phyloP scores from a whole-genome alignment of 495 filamentous ascomycete genomes.

The Polyplosphaeria fusca region DNA sequence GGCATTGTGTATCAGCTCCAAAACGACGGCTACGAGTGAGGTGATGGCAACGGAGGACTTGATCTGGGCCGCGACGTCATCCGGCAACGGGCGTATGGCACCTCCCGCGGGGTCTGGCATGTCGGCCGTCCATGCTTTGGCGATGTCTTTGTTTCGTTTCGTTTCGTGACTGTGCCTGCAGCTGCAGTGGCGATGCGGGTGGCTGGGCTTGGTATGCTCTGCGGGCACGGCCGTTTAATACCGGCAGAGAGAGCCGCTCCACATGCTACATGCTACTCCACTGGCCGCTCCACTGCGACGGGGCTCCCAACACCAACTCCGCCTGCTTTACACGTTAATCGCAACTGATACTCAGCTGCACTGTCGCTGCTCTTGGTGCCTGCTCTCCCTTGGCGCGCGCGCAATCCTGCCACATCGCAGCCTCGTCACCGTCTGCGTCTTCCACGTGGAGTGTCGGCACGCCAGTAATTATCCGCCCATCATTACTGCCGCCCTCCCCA shows the following conservation, averaged over 20 bases:
- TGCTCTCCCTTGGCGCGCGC: neutral
- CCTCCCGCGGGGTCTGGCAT: neutral
- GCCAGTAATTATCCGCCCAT: slow-evolving; percentile 27
- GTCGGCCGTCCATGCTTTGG: neutral
- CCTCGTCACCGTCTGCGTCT: slow-evolving; percentile 30
- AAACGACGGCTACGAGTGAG: slow-evolving; percentile 67
- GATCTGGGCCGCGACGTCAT: slow-evolving; percentile 77
- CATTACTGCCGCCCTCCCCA: neutral
- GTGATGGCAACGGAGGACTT: slow-evolving; percentile 79
- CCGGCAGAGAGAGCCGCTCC: neutral
- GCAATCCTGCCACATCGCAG: slow-evolving; percentile 14
- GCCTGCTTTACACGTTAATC: neutral
- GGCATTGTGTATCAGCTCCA: slow-evolving; percentile 78
- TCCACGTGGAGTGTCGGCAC: slow-evolving; percentile 28
- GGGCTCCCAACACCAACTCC: neutral
- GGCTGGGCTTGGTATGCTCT: neutral
- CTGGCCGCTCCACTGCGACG: neutral
- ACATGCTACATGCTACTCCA: neutral
- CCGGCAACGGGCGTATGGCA: slow-evolving; percentile 65
- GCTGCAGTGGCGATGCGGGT: neutral
- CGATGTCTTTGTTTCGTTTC: neutral
- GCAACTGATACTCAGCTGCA: too few relatives aligned
- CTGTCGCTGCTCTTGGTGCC: neutral
- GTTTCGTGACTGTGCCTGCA: neutral
- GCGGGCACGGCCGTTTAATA: neutral